phyloP scores from a whole-genome alignment of 257 asterid species.

The Galeopsis tetrahit region DNA sequence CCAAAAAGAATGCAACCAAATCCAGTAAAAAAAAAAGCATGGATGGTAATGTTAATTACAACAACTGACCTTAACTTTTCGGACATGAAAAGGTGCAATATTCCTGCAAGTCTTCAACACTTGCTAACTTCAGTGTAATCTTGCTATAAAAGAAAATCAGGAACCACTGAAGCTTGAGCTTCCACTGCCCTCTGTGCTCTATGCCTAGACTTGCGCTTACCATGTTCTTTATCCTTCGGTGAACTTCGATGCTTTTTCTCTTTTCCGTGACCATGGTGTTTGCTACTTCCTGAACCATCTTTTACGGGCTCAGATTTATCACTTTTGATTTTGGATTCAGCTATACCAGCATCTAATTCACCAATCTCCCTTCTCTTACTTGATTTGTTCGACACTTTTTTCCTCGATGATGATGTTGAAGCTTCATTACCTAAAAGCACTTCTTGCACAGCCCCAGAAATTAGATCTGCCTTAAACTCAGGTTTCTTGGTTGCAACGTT shows the following conservation, averaged over 20 bases:
- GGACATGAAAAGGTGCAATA: constrained; percentile 22
- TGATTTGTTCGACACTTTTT: constrained; percentile 49
- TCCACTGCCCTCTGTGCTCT: constrained; percentile 58
- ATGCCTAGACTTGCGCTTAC: constrained; percentile 64
- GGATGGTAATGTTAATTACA: constrained; percentile 30
- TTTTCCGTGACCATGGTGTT: constrained; percentile 57
- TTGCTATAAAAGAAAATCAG: constrained; percentile 84
- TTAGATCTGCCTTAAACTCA: constrained; percentile 55
- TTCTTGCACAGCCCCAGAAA: constrained; percentile 86
- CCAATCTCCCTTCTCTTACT: constrained; percentile 52
- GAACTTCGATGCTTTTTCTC: constrained; percentile 59
- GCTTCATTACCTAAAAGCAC: constrained; percentile 82
- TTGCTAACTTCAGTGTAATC: constrained; percentile 5
- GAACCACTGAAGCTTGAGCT: constrained; percentile 70
- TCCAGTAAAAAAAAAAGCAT: constrained; percentile 23
- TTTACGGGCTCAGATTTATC: constrained; percentile 44
- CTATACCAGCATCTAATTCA: constrained; percentile 28
- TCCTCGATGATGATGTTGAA: constrained; percentile 60
- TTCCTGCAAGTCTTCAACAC: constrained; percentile 1
- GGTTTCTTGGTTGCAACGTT: constrained; percentile 39
- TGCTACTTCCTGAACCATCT: constrained; percentile 51
- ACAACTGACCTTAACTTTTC: constrained; percentile 37
- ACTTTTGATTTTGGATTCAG: constrained; percentile 34
- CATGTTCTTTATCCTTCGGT: constrained; percentile 53
- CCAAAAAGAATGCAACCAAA: constrained; percentile 41